Evolutionary conservation across 495 filamentous ascomycete species (phyloP).

Genomic region (Patellaria atrata): DNA sequence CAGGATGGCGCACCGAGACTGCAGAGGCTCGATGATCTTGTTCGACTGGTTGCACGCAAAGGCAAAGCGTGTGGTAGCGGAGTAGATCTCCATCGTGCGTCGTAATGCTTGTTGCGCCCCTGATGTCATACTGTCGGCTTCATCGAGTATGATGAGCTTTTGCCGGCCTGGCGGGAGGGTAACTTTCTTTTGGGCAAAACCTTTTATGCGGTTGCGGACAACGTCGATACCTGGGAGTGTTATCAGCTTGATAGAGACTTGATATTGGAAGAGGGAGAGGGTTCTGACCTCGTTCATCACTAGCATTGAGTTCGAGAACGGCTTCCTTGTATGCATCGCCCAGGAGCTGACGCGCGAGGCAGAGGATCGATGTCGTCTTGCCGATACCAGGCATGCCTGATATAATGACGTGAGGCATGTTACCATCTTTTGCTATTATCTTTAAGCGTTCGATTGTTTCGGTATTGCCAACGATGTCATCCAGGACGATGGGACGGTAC

Average conservation of each 20-base stretch:
- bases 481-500: constrained; percentile 84
- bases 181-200: constrained; percentile 98
- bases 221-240: constrained; percentile 99
- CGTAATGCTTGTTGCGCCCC: constrained; percentile 93
- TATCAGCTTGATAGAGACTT: too few relatives aligned
- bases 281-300: constrained; percentile 92
- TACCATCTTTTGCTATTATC: constrained; percentile 97
- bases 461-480: constrained; percentile 94
- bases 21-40: constrained; percentile 97
- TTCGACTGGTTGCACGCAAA: constrained; percentile 98
- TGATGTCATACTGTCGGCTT: constrained; percentile 91
- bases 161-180: constrained; percentile 82
- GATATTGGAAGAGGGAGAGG: too few relatives aligned
- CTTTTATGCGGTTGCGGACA: constrained; percentile 96
- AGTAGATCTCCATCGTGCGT: constrained; percentile 98
- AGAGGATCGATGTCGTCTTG: constrained; percentile 94
- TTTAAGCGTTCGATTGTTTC: constrained; percentile 96
- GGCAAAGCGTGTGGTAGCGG: constrained; percentile 87
- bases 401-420: constrained; percentile 99
- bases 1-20: constrained; percentile 92
- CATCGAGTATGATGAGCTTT: constrained; percentile 94
- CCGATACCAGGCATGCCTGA: constrained; percentile 98
- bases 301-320: constrained; percentile 89
- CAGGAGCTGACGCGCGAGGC: constrained; percentile 80
- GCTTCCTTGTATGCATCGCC: constrained; percentile 96